phyloP scores from a whole-genome alignment of 495 filamentous ascomycete genomes.

The Hypoxylon trugodes region DNA sequence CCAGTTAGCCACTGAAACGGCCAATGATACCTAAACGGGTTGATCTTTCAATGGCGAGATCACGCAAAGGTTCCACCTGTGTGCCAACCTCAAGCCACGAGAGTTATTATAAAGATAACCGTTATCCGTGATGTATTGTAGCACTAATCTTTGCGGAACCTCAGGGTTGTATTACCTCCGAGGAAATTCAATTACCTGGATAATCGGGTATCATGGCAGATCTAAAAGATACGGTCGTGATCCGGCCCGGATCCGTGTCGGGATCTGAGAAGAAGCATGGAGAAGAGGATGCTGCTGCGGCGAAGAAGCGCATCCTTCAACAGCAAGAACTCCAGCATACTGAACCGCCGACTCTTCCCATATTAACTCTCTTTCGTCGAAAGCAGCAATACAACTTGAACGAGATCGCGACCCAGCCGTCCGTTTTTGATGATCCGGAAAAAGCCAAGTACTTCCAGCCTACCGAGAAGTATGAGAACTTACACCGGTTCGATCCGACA shows the following conservation, averaged over 20 bases:
- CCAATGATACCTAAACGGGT: conserved; percentile 17
- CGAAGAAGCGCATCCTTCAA: conserved; percentile 18
- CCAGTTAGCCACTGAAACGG: conserved; percentile 8
- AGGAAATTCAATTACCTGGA: background rate
- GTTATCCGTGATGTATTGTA: background rate
- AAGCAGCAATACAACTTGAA: conserved; percentile 13
- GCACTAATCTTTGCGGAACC: background rate
- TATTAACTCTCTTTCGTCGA: conserved; percentile 29
- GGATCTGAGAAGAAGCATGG: conserved; percentile 15
- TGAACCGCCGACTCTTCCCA: conserved; percentile 19
- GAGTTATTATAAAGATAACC: conserved; percentile 8
- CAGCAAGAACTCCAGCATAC: conserved; percentile 29
- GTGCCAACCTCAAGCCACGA: background rate
- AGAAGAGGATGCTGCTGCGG: conserved; percentile 2
- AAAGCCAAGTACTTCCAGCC: conserved; percentile 60
- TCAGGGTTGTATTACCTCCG: background rate
- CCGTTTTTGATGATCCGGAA: conserved; percentile 54
- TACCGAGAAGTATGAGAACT: conserved; percentile 52
- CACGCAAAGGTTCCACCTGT: conserved; percentile 11
- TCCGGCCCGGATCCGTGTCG: conserved; percentile 25
- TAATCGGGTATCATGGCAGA: conserved; percentile 20
- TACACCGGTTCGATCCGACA: conserved; percentile 59
- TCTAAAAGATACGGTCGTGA: conserved; percentile 10
- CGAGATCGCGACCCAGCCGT: conserved; percentile 37
- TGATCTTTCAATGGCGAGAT: conserved; percentile 22